These are phyloP conservation scores for Nemania sp. DNA, from an alignment of 2,329 filamentous ascomycete genomes.

Conservation along the genomic window DNA sequence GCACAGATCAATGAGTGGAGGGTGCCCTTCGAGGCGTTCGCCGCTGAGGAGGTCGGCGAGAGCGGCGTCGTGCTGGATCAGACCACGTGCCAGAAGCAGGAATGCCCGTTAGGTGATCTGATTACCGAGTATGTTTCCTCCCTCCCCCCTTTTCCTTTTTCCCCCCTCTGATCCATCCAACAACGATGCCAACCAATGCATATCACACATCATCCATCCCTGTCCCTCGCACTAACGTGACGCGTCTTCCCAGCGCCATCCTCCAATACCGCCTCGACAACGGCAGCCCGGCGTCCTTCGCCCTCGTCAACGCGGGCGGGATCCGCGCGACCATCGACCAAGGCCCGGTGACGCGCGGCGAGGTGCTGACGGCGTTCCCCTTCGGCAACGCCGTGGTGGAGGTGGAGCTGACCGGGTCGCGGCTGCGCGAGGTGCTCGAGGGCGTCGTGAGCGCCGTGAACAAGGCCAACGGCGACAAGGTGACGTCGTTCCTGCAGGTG, in stretches of 20 bases:
- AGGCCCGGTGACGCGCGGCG: conserved; percentile 65
- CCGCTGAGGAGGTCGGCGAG: conserved; percentile 59
- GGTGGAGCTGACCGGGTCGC: conserved; percentile 55
- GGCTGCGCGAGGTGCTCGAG: conserved; percentile 62
- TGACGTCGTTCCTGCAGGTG: conserved; percentile 66
- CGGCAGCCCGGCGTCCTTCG: conserved; percentile 55
- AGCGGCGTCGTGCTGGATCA: conserved; percentile 63
- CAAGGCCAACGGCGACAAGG: conserved; percentile 55
- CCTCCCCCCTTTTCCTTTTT: too few relatives aligned
- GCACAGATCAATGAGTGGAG: conserved; percentile 63
- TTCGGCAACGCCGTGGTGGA: conserved; percentile 69
- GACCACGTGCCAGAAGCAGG: conserved; percentile 58
- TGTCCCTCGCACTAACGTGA: background rate
- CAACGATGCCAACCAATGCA: background rate
- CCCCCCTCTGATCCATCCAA: background rate
- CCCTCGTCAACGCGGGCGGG: conserved; percentile 67
- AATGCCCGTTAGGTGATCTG: conserved; percentile 62
- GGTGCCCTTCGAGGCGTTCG: conserved; percentile 63
- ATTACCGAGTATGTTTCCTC: conserved; percentile 51
- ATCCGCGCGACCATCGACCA: conserved; percentile 66
- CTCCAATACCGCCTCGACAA: conserved; percentile 61
- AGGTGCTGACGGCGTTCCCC: conserved; percentile 67
- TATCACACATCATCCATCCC: too few relatives aligned
- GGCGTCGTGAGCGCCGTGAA: conserved; percentile 61
- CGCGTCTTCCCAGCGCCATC: conserved; percentile 59